These are phyloP conservation scores for Nakazawaea siamensis DNA, from an alignment of 805 yeast species.

Conservation along the genomic window DNA sequence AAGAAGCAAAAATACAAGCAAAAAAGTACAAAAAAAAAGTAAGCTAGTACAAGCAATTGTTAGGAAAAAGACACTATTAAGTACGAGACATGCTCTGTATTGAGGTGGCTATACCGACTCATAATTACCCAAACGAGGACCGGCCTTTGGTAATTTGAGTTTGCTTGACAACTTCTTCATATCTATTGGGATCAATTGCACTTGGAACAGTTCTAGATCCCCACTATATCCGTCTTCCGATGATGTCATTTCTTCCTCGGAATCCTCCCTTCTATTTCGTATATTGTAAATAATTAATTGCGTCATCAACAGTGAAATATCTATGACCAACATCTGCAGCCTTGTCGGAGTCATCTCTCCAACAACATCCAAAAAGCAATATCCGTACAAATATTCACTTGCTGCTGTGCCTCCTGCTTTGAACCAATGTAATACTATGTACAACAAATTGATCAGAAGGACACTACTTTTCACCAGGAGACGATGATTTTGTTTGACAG, in stretches of 20 bases:
- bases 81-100: too few species aligned
- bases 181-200: not conserved
- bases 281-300: too few species aligned
- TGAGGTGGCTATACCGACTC: too few species aligned
- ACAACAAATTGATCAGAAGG: constrained; percentile 7
- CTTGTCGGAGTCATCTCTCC: constrained; percentile 17
- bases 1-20: not conserved
- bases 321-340: not conserved
- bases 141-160: too few species aligned
- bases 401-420: too few species aligned
- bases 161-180: not conserved
- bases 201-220: not conserved
- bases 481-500: constrained; percentile 12
- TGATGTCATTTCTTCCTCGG: too few species aligned
- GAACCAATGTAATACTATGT: constrained; percentile 9
- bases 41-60: too few species aligned
- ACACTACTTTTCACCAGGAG: constrained; percentile 5
- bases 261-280: too few species aligned
- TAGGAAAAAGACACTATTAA: too few species aligned
- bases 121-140: too few species aligned
- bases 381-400: constrained; percentile 12
- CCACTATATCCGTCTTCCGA: too few species aligned
- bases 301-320: not conserved
- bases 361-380: constrained; percentile 18
- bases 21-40: too few species aligned